Evolutionary conservation across 2,329 filamentous ascomycete genomes (phyloP).

Genomic region (Tolypocladium guangdongense): DNA sequence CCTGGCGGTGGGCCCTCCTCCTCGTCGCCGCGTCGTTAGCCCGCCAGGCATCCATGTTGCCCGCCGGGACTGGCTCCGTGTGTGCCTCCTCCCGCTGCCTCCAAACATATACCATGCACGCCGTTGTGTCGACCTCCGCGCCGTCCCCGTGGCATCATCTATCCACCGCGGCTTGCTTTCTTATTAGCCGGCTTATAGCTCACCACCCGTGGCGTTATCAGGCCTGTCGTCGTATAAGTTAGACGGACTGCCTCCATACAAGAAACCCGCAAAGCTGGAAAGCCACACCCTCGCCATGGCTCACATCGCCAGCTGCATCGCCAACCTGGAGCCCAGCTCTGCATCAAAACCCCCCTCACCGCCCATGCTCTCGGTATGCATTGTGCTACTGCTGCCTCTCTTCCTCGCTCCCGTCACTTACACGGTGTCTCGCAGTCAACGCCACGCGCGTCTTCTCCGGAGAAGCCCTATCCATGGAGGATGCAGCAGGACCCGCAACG

Average conservation of each 20-base stretch:
- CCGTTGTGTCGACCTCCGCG: not conserved
- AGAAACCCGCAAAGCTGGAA: not conserved
- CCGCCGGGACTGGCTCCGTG: not conserved
- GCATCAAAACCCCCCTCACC: slow-evolving; percentile 38
- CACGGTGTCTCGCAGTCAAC: not conserved
- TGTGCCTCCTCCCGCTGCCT: not conserved
- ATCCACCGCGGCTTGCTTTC: not conserved
- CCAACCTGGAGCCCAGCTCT: slow-evolving; percentile 36
- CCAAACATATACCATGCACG: slow-evolving; percentile 2
- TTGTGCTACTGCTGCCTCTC: not conserved
- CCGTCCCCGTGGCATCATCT: too few relatives aligned
- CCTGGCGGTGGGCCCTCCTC: slow-evolving; percentile 1
- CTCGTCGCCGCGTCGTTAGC: not conserved
- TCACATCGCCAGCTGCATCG: slow-evolving; percentile 51
- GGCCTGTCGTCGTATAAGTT: not conserved
- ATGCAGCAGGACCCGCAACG: slow-evolving; percentile 43
- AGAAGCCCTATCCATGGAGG: slow-evolving; percentile 45
- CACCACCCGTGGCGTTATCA: not conserved
- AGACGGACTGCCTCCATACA: not conserved
- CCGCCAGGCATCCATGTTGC: not conserved
- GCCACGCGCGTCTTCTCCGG: slow-evolving; percentile 13
- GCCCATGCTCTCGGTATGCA: slow-evolving; percentile 32
- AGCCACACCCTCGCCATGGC: slow-evolving; percentile 33
- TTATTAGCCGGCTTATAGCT: not conserved
- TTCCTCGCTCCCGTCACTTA: not conserved